phyloP scores from a whole-genome alignment of 208 protist genomes.

The Leishmania tropica region DNA sequence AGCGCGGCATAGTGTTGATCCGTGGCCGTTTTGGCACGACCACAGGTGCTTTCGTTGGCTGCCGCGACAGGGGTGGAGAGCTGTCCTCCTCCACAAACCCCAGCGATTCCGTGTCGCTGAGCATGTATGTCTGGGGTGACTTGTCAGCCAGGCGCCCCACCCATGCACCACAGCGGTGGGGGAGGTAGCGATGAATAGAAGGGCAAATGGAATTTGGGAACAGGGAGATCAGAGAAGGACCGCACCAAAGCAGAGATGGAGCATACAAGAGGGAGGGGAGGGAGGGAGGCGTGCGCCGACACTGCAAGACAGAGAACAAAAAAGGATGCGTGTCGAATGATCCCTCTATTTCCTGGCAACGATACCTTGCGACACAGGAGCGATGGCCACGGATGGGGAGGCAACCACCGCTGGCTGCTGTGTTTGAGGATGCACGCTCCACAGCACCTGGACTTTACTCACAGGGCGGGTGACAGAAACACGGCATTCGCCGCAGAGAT shows the following conservation, averaged over 20 bases:
- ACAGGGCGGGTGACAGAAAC: neutral
- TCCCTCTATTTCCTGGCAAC: neutral
- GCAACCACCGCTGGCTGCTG: neutral
- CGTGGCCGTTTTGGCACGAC: conserved; percentile 1
- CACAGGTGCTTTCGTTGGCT: neutral
- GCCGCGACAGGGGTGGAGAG: neutral
- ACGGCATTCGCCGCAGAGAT: neutral
- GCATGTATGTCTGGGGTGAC: conserved; percentile 14
- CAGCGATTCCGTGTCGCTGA: conserved; percentile 59
- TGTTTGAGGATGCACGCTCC: neutral
- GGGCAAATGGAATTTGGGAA: neutral
- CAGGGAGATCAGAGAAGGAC: neutral
- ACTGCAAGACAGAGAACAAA: neutral
- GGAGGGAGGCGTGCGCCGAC: neutral
- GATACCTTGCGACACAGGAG: neutral
- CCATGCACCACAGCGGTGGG: neutral
- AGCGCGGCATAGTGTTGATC: conserved; percentile 10
- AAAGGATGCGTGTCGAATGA: neutral
- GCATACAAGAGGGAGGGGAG: neutral
- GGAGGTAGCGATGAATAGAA: neutral
- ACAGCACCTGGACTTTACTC: neutral
- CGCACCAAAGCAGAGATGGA: neutral
- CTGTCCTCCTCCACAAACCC: conserved; percentile 43
- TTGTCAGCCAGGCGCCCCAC: neutral
- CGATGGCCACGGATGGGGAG: neutral